Evolutionary conservation across 2,329 filamentous ascomycete species (phyloP), one percentile per base, ranked within the genome.

Genomic region (Calonectria pauciramosa): DNA sequence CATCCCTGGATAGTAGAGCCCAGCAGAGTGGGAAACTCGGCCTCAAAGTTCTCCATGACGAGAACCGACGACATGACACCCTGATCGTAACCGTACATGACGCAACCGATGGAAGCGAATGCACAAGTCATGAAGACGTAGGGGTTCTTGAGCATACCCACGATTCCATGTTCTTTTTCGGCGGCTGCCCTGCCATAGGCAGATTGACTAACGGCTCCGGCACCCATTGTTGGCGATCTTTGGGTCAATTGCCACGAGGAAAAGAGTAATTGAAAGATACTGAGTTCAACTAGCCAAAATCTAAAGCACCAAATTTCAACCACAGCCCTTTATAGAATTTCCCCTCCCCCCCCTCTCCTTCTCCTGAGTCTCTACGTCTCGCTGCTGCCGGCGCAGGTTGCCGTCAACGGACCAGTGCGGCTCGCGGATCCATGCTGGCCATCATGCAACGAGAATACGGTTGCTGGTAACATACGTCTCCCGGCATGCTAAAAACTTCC

Each of bases 21-120:
- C 3, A 60, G 18, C 26, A 60, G 14, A 6, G 51, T 63, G 13
- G 52, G 52, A 14, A 70, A 60, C 26, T 59, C 34, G 9, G 51
- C 51, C 20, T 56, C 38, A 28, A 70, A 63, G 52, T 47, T 60
- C 41, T 60, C 49, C 49, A 54, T 56, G 49, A 52, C 47, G 7
- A 68, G 65, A 16, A 68, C 47, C 18, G 34, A 41, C 5, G 65
- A 68, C 47, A 56, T 52, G 65, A 68, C 65, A 16, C 65, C 65
- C 26, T 68, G 65, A 23, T 68, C 49, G 32, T 54, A 54, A 20
- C 65, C 65, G 26, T 68, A 68, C 47, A 68, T 51, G 47, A 68
- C 34, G 16, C 47, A 54, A n/a, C 65, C 65, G 28, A 68, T 68
- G 8, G 44, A 68, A 16, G 65, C 65, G 18, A 68, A 68, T 13